Evolutionary conservation across 139 green algal species (phyloP).

Genomic region (Chlorella sp.): DNA sequence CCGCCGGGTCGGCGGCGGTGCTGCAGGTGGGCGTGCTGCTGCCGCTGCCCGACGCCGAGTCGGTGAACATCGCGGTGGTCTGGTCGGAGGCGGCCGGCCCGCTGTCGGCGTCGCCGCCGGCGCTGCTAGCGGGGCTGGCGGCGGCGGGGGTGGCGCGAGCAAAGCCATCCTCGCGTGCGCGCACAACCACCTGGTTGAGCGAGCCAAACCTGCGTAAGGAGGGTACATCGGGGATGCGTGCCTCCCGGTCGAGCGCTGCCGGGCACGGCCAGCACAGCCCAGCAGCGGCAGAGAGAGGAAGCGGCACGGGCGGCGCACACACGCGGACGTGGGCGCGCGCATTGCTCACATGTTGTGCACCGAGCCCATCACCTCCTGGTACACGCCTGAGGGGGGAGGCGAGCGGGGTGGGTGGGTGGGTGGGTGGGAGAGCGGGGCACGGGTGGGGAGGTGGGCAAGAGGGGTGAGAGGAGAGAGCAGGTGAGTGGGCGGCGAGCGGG

Average conservation of each 20-base stretch:
- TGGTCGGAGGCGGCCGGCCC: neutral
- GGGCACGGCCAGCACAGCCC: too few species aligned
- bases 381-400: too few species aligned
- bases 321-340: too few species aligned
- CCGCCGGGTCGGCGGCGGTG: neutral
- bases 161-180: neutral
- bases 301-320: too few species aligned
- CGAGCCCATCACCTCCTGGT: constrained; percentile 61
- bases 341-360: constrained; percentile 75
- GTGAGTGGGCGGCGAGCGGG: too few species aligned
- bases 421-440: too few species aligned
- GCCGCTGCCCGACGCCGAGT: neutral
- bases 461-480: neutral
- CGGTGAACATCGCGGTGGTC: neutral
- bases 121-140: neutral
- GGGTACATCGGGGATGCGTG: too few species aligned
- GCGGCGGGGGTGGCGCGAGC: neutral
- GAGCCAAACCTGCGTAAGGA: too few species aligned
- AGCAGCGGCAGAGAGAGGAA: too few species aligned
- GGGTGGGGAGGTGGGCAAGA: neutral
- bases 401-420: too few species aligned
- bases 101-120: neutral
- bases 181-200: constrained; percentile 48
- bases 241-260: too few species aligned
- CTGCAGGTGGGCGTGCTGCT: neutral